Base-by-base conservation (phyloP, 2,329 filamentous ascomycete genomes). In the Colletotrichum lupini region DNA sequence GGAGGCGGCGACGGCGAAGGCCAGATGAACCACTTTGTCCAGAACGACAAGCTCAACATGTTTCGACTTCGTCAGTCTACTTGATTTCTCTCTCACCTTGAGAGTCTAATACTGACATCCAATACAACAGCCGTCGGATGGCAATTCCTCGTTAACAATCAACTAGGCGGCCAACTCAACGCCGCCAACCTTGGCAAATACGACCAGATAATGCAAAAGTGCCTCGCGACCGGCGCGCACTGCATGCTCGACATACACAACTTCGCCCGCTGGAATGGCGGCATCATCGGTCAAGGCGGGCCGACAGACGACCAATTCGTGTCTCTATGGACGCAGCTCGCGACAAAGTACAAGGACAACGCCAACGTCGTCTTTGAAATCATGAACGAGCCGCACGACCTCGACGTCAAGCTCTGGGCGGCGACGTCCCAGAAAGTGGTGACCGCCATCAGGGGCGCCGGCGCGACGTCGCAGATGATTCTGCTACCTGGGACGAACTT, bases 381-480 rank as follows among this genome's bases (percentile, higher is more conserved):
- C 57, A 93, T 93, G 91, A 94, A 93, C 81, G 92, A 92, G 81
- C 91, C 92, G 7, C 90, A 92, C 79, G 88, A 90, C 65, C 80
- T 89, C 68, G 86, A 91, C 76, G 84, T 92, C 75, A 80, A 78
- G 30, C 79, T 82, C 1, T 93, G 92, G 92, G 90, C 88, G 0
- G 79, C 84, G 5, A 90, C 89, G 0, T 88, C 89, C 73, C 92
- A 93, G 78, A 85, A 85, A 14, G 90, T 85, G 19, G 92, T 94
- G 1, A 91, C 87, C 0, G 92, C 90, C 4, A 93, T 94, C 76
- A 89, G 92, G 56, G 80, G 86, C 55, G 87, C 89, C 2, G 92
- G 91, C n/a, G 91, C 91, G n/a, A 87, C 83, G 0, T 82, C 82
- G 24, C 90, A 93, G 75, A 87, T 90, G 77, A 92, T 93, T 75